These are phyloP conservation scores for Sphagnum contortum DNA, from an alignment of 225 moss, liverwort and hornwort species.

Conservation along the genomic window DNA sequence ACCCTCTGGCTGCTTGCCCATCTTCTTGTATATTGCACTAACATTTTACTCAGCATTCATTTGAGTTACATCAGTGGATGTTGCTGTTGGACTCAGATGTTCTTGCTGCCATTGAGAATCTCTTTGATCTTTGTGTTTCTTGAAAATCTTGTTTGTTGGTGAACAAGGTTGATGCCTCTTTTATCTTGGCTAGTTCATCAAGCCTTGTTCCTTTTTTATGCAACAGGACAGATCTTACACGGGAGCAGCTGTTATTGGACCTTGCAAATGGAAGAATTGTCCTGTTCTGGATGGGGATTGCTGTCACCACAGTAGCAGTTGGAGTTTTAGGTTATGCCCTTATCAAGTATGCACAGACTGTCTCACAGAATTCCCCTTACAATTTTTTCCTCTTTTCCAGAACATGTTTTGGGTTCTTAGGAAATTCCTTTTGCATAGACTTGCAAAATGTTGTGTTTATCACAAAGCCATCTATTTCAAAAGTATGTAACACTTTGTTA, in stretches of 20 bases:
- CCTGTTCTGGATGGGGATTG: constrained; percentile 63
- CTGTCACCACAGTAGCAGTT: constrained; percentile 35
- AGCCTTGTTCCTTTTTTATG: neutral
- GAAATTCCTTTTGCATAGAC: too few species aligned
- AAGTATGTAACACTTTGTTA: neutral
- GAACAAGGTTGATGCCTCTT: too few species aligned
- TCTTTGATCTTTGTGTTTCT: neutral
- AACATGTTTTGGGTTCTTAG: too few species aligned
- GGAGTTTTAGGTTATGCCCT: constrained; percentile 54
- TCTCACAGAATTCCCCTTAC: too few species aligned
- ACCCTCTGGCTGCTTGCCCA: constrained; percentile 44
- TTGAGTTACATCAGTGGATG: neutral
- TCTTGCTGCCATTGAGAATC: neutral
- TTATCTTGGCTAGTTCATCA: too few species aligned
- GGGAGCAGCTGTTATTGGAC: constrained; percentile 48
- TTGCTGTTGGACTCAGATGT: neutral
- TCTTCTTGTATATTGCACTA: constrained; percentile 42
- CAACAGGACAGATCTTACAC: constrained; percentile 30
- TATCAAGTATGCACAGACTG: constrained; percentile 27
- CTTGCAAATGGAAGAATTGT: constrained; percentile 43
- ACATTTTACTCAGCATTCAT: neutral
- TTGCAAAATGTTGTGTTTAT: too few species aligned
- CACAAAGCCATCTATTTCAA: too few species aligned
- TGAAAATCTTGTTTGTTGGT: too few species aligned
- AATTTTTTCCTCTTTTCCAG: too few species aligned